Conservation (phyloP, 2,329 filamentous ascomycete species). For the Hypoxylon sp. region DNA sequence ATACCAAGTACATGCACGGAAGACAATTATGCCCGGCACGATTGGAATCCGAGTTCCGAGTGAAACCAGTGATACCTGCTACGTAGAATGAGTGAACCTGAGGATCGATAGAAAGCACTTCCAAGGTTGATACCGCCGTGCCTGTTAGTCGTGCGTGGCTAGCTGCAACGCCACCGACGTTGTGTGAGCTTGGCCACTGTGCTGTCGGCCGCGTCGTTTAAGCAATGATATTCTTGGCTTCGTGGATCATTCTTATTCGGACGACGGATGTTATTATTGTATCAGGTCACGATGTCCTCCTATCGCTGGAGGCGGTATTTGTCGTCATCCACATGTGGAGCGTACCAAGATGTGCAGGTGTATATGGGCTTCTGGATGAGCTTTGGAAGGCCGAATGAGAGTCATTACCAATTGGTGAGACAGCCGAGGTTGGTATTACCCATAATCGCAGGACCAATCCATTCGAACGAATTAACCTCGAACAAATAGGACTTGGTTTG, state of each 20-base stretch:
- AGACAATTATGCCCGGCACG: constrained; percentile 7
- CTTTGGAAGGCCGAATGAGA: constrained; percentile 2
- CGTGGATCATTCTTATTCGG: constrained; percentile 12
- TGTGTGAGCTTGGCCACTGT: constrained; percentile 23
- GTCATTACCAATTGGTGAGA: constrained; percentile 8
- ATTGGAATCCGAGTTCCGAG: constrained; percentile 3
- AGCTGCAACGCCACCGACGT: constrained; percentile 12
- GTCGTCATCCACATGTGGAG: background rate
- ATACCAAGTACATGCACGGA: constrained; percentile 1
- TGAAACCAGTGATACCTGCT: constrained; percentile 18
- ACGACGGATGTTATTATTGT: background rate
- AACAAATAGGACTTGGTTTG: constrained; percentile 2
- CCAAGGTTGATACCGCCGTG: constrained; percentile 8
- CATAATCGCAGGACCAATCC: constrained; percentile 8
- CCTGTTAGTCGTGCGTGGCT: constrained; percentile 12
- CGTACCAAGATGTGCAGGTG: constrained; percentile 5
- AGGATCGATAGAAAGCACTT: constrained; percentile 11
- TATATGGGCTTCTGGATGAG: constrained; percentile 7
- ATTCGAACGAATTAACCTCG: constrained; percentile 7
- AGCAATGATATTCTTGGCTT: constrained; percentile 12
- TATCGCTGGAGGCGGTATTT: background rate
- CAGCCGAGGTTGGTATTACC: constrained; percentile 11
- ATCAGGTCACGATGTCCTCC: background rate
- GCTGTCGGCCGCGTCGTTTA: background rate
- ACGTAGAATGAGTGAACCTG: constrained; percentile 1